Evolutionary conservation across 2,329 filamentous ascomycete genomes (phyloP), one percentile per base, ranked within the genome.

Genomic region (Elsinoe necatrix): DNA sequence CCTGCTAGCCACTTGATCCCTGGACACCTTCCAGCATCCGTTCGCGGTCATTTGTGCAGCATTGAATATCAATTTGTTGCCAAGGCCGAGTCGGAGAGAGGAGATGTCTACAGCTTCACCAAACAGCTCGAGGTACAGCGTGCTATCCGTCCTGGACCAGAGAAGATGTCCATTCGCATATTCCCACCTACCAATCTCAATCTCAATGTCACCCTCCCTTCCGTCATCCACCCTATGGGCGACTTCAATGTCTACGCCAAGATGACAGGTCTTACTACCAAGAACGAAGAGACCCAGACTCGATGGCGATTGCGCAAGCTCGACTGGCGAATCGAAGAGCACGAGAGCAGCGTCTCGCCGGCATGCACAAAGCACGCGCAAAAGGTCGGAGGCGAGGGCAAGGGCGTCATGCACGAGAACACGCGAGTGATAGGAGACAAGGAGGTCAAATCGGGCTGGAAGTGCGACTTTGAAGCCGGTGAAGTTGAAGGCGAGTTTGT

Each of bases 151-250:
- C 82, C 88, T 2, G 87, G 89, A 50, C 78, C 81, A 55, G 89
- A 95, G 60, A 92, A 95, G 72, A 85, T 91, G 72, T 95, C 88
- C 14, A 84, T 95, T 61, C 89, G 92, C 66, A 87, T 97, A 67
- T 98, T 98, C 73, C 93, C 92, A 48, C 92, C 93, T 0, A 98
- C 93, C 63, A 93, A 95, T 73, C 85, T 98, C 66, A 91, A 89
- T 63, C 87, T 89, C 58, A 85, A 84, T 66, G 86, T 93, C 61
- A 84, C 89, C 65, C 85, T 95, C 61, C 86, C 86, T 47, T 83
- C 88, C 35, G 82, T 95, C 61, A 84, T 96, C 61, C 86, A 95
- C 73, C 90, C 92, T 4, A 87, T 91, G 59, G 87, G 89, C 65
- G 83, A 82, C 65, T 92, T 95, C 73, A 86, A 79, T 9, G 80